phyloP scores from a whole-genome alignment of 2,329 filamentous ascomycete genomes.

The Cercospora sojina region DNA sequence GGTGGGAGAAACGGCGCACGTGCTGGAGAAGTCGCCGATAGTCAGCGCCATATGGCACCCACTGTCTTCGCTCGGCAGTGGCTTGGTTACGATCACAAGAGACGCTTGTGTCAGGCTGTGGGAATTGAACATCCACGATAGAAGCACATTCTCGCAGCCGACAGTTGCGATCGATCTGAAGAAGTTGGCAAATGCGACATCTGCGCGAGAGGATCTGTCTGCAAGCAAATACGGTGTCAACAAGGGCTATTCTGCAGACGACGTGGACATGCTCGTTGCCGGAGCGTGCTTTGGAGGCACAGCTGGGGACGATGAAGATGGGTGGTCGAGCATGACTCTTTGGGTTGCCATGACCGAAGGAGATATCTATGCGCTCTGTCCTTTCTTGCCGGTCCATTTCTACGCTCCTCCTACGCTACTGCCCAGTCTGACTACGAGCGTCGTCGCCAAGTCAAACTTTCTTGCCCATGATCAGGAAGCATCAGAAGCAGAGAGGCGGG shows the following conservation, averaged over 20 bases:
- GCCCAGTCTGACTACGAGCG: conserved; percentile 77
- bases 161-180: conserved; percentile 82
- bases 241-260: conserved; percentile 83
- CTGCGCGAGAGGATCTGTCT: conserved; percentile 76
- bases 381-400: conserved; percentile 84
- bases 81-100: conserved; percentile 81
- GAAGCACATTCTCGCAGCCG: conserved; percentile 83
- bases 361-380: conserved; percentile 90
- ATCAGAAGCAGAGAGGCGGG: conserved; percentile 47
- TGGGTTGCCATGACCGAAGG: conserved; percentile 96
- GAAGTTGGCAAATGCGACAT: conserved; percentile 82
- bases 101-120: conserved; percentile 87
- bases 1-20: conserved; percentile 87
- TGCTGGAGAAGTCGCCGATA: conserved; percentile 78
- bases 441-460: conserved; percentile 66
- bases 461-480: conserved; percentile 45
- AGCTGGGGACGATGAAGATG: conserved; percentile 58
- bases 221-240: conserved; percentile 72
- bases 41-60: conserved; percentile 90
- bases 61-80: conserved; percentile 75
- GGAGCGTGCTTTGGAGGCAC: conserved; percentile 83
- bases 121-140: conserved; percentile 81
- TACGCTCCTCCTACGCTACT: conserved; percentile 69
- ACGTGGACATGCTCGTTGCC: conserved; percentile 90
- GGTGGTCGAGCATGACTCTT: conserved; percentile 92